These are phyloP conservation scores for Quercus bicolor DNA, from an alignment of 306 rosid genomes.

Conservation along the genomic window DNA sequence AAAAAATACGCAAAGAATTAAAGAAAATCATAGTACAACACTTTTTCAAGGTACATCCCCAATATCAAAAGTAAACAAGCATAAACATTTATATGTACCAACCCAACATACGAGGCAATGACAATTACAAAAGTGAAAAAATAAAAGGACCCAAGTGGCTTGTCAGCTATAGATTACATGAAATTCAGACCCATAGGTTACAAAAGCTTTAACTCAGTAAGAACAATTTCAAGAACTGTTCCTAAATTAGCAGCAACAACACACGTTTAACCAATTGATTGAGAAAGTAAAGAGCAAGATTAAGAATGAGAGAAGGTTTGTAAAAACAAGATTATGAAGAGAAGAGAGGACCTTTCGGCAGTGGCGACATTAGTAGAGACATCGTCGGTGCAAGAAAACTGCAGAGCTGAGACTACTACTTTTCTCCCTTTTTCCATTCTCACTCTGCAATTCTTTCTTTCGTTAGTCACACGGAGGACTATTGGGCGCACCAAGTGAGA, in stretches of 20 bases:
- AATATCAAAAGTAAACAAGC: background rate
- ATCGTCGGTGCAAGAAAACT: slow-evolving; percentile 82
- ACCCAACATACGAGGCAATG: background rate
- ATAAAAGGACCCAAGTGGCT: background rate
- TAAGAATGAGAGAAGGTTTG: too few species aligned
- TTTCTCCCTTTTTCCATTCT: slow-evolving; percentile 45
- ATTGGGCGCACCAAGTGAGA: too few species aligned
- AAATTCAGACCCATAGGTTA: background rate
- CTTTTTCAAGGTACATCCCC: background rate
- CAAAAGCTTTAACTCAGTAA: background rate
- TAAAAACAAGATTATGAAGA: too few species aligned
- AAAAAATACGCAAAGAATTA: background rate
- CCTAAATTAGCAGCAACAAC: background rate
- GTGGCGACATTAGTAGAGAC: slow-evolving; percentile 60
- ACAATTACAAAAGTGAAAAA: background rate
- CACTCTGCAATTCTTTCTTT: background rate
- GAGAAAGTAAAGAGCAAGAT: too few species aligned
- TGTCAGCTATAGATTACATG: background rate
- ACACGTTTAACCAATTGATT: too few species aligned
- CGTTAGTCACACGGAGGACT: too few species aligned
- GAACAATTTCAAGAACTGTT: background rate
- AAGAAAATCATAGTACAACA: background rate
- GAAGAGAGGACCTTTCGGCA: slow-evolving; percentile 61
- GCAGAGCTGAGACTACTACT: slow-evolving; percentile 80
- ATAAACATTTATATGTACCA: background rate